Conservation (phyloP, 805 yeast genomes). For the Sugiyamaella mastotermitis region DNA sequence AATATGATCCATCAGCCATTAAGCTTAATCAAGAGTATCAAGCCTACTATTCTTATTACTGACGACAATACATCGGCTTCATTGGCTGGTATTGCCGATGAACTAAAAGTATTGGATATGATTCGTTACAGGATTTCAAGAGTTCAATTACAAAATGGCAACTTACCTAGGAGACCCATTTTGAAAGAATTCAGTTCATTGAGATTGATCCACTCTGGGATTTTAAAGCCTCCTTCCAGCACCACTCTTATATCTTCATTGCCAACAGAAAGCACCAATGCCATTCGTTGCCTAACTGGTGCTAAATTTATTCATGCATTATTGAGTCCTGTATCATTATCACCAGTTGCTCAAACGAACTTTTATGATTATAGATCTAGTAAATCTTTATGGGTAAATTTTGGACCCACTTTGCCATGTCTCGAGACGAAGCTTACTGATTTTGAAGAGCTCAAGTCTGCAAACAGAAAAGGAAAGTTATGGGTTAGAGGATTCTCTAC, state of each 20-base stretch:
- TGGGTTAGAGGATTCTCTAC: constrained; percentile 24
- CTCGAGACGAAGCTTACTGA: constrained; percentile 25
- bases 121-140: constrained; percentile 2
- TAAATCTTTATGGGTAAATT: constrained; percentile 10
- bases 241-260: constrained; percentile 7
- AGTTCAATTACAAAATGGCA: constrained; percentile 24
- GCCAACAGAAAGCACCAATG: constrained; percentile 21
- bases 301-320: constrained; percentile 30
- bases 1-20: constrained; percentile 8
- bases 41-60: constrained; percentile 27
- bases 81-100: constrained; percentile 22
- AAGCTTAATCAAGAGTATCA: constrained; percentile 15
- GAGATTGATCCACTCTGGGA: constrained; percentile 25
- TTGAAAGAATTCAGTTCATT: constrained; percentile 23
- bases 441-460: constrained; percentile 18
- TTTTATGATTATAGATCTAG: constrained; percentile 20
- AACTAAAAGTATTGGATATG: constrained; percentile 14
- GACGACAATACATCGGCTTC: constrained; percentile 28
- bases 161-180: constrained; percentile 21
- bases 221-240: constrained; percentile 15
- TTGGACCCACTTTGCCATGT: constrained; percentile 28
- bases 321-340: constrained; percentile 22
- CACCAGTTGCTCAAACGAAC: constrained; percentile 33
- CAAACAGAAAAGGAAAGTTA: constrained; percentile 22
- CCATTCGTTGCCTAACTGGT: constrained; percentile 31